Evolutionary conservation across 768 basidiomycete genomes (phyloP).

Genomic region (Russula griseocarnosa): DNA sequence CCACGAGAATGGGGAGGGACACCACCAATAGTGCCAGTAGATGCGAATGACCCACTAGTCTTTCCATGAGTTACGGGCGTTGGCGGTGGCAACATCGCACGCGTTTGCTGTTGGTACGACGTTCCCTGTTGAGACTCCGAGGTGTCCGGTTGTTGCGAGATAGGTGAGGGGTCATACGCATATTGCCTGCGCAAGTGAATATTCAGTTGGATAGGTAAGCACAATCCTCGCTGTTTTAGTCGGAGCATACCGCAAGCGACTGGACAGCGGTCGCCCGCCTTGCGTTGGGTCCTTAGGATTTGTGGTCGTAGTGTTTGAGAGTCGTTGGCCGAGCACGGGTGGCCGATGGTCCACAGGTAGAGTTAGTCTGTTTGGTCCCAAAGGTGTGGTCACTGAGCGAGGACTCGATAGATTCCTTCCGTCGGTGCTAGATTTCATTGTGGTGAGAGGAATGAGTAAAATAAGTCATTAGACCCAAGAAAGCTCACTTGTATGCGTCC

Average conservation of each 20-base stretch:
- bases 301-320: slow-evolving; percentile 10
- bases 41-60: not conserved
- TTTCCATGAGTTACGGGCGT: slow-evolving; percentile 28
- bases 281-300: slow-evolving; percentile 14
- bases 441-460: not conserved
- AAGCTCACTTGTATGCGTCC: slow-evolving; percentile 43
- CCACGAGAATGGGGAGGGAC: slow-evolving; percentile 1
- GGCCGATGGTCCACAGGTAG: slow-evolving; percentile 57
- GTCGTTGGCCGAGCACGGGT: slow-evolving; percentile 39
- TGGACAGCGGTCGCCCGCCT: slow-evolving; percentile 46
- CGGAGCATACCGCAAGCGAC: slow-evolving; percentile 47
- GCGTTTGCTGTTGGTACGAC: slow-evolving; percentile 26
- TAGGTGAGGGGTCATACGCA: slow-evolving; percentile 53
- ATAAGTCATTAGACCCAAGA: not conserved
- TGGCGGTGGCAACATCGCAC: slow-evolving; percentile 34
- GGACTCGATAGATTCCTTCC: slow-evolving; percentile 49
- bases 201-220: not conserved
- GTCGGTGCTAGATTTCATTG: slow-evolving; percentile 11
- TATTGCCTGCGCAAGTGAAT: slow-evolving; percentile 50
- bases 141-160: slow-evolving; percentile 40
- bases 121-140: slow-evolving; percentile 31
- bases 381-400: slow-evolving; percentile 50
- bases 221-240: slow-evolving; percentile 1
- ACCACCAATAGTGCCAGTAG: not conserved
- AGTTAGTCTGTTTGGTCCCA: slow-evolving; percentile 63